Evolutionary conservation across 2,329 filamentous ascomycete species (phyloP), one percentile per base, ranked within the genome.

Genomic region (Fusarium azukiicola): DNA sequence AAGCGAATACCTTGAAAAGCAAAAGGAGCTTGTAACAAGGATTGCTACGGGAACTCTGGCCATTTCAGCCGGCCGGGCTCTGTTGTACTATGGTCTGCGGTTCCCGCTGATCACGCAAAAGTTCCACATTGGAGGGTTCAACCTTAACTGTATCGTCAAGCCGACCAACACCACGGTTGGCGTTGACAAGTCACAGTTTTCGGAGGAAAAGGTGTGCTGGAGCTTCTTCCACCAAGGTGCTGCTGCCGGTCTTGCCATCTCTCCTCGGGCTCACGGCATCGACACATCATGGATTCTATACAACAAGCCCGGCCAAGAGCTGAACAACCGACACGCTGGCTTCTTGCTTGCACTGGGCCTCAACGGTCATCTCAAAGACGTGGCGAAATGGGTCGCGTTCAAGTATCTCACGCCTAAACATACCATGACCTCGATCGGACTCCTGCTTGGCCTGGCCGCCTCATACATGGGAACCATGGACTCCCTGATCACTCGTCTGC

Each of bases 381-480:
- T 99, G 40, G 98, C 98, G 5, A 99, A 99, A 89, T 99, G 98
- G 97, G 95, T 99, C 56, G 97, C 97, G 13, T 99, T 99, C 92
- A 99, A 99, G 84, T 99, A 99, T 81, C 90, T 99, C n/a, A 99
- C 98, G 0, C 97, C 98, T 3, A 99, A 99, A 84, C 98, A 99
- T 86, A 98, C 97, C 38, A 99, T 99, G 98, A 99, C 98, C 36
- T 99, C 98, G 2, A 97, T 99, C 71, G 98, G 98, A 14, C 90
- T 99, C n/a, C 91, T 99, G 6, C 91, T 99, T 1, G 98, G 98
- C 2, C 90, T 99, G 23, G 97, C 98, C 13, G 98, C 96, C 38
- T 99, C 98, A 2, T 98, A 98, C 84, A 91, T 99, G 80, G 98
- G 98, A 2, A 99, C 97, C 5, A 99, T 99, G 97, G 98, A 99